phyloP scores from a whole-genome alignment of 164 flowering plant species.

The Buxus sempervirens region DNA sequence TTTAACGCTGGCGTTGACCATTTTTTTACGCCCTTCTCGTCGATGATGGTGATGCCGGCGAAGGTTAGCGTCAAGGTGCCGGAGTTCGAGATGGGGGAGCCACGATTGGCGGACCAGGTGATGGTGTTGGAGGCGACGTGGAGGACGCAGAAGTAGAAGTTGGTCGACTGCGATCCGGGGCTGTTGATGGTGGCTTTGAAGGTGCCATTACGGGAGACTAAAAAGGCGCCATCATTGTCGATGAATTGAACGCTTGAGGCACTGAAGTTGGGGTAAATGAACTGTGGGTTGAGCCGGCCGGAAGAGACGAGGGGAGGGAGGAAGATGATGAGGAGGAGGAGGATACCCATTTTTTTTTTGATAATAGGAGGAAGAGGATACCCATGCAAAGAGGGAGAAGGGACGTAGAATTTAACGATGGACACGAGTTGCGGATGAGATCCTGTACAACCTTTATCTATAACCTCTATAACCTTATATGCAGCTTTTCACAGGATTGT shows the following conservation, averaged over 20 bases:
- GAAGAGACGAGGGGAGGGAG: constrained; percentile 21
- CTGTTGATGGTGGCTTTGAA: constrained; percentile 60
- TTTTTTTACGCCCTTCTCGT: constrained; percentile 25
- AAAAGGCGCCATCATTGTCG: constrained; percentile 54
- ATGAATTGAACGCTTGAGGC: constrained; percentile 49
- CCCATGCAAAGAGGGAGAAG: constrained; percentile 22
- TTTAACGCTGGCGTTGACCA: constrained; percentile 63
- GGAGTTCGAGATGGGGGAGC: constrained; percentile 50
- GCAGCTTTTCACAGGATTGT: too few relatives aligned
- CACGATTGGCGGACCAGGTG: too few relatives aligned
- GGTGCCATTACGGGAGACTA: constrained; percentile 51
- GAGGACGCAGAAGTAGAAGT: constrained; percentile 62
- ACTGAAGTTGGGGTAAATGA: constrained; percentile 61
- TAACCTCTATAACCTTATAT: too few relatives aligned
- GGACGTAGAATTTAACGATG: too few relatives aligned
- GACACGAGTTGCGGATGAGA: too few relatives aligned
- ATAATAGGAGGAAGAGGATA: constrained; percentile 19
- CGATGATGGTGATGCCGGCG: constrained; percentile 43
- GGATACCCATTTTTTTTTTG: too few relatives aligned
- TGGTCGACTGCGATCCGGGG: constrained; percentile 29
- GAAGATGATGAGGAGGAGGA: constrained; percentile 22
- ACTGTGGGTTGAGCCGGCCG: constrained; percentile 23
- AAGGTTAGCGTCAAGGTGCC: constrained; percentile 44
- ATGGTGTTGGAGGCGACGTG: constrained; percentile 54
- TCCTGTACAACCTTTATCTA: too few relatives aligned